Evolutionary conservation across 148 eudicot genomes (phyloP).

Genomic region (Spergularia bocconei): DNA sequence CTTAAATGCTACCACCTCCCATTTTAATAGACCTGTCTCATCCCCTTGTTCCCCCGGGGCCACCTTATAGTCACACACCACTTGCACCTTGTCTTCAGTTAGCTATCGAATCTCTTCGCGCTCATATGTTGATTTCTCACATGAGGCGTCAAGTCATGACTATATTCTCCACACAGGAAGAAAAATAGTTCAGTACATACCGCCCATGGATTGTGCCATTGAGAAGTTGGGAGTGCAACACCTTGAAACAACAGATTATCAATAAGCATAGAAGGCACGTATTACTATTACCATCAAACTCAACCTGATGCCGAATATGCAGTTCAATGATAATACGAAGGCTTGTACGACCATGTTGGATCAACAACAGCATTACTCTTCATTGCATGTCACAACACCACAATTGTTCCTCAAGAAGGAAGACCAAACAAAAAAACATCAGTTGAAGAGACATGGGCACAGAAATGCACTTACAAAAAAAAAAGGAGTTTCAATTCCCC

Average conservation of each 20-base stretch:
- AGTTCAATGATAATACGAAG: neutral
- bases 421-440: constrained; percentile 27
- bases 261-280: neutral
- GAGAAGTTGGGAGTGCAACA: neutral
- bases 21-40: too few species aligned
- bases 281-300: neutral
- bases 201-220: neutral
- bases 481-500: constrained; percentile 3
- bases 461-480: neutral
- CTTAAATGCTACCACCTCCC: too few species aligned
- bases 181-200: neutral
- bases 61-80: neutral
- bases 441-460: constrained; percentile 14
- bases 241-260: neutral
- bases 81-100: neutral
- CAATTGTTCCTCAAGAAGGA: constrained; percentile 29
- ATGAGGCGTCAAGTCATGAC: neutral
- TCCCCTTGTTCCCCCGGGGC: too few species aligned
- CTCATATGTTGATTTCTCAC: neutral
- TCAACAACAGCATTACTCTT: constrained; percentile 23
- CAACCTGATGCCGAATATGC: neutral
- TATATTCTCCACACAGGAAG: neutral
- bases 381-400: constrained; percentile 35
- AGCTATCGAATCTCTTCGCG: neutral
- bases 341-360: constrained; percentile 18